Percentiles rank a stretch among this genome's conserved stretches.
phyloP scores from a whole-genome alignment of 768 basidiomycete genomes.

The Leccinum incarnatum region DNA sequence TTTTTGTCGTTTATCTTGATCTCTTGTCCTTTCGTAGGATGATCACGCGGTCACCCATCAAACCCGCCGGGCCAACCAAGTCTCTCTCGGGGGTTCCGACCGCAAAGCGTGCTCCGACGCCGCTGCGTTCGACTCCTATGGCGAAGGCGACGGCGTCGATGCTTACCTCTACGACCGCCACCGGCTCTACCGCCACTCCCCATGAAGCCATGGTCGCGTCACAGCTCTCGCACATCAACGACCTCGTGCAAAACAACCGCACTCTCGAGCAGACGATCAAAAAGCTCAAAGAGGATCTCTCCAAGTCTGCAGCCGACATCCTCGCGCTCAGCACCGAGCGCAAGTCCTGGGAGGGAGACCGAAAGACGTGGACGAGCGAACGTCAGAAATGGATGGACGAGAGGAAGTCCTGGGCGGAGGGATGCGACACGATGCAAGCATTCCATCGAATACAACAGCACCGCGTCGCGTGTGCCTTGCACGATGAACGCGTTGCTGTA shows the following conservation, averaged over 20 bases:
- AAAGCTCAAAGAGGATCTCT: slow-evolving; percentile 50
- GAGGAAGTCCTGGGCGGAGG: slow-evolving; percentile 56
- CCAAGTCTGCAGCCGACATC: slow-evolving; percentile 28
- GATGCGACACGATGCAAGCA: slow-evolving; percentile 59
- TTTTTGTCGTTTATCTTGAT: neutral
- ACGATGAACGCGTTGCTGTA: slow-evolving; percentile 49
- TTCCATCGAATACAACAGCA: slow-evolving; percentile 67
- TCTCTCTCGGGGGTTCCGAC: slow-evolving; percentile 5
- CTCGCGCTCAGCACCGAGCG: slow-evolving; percentile 43
- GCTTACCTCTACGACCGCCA: slow-evolving; percentile 27
- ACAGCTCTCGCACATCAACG: slow-evolving; percentile 67
- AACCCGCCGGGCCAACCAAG: slow-evolving; percentile 9
- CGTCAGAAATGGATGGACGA: slow-evolving; percentile 49
- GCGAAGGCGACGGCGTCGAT: slow-evolving; percentile 25
- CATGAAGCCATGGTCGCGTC: slow-evolving; percentile 53
- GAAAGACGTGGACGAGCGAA: slow-evolving; percentile 22
- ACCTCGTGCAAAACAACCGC: slow-evolving; percentile 67
- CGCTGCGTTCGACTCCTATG: slow-evolving; percentile 18
- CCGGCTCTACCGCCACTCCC: slow-evolving; percentile 32
- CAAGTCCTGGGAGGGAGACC: slow-evolving; percentile 25
- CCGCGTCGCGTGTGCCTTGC: slow-evolving; percentile 50
- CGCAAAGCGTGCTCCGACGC: slow-evolving; percentile 20
- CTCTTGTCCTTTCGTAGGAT: slow-evolving; percentile 11
- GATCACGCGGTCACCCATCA: slow-evolving; percentile 31
- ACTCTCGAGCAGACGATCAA: slow-evolving; percentile 60